Evolutionary conservation across 768 basidiomycete species (phyloP).

Genomic region (Kwoniella europaea): DNA sequence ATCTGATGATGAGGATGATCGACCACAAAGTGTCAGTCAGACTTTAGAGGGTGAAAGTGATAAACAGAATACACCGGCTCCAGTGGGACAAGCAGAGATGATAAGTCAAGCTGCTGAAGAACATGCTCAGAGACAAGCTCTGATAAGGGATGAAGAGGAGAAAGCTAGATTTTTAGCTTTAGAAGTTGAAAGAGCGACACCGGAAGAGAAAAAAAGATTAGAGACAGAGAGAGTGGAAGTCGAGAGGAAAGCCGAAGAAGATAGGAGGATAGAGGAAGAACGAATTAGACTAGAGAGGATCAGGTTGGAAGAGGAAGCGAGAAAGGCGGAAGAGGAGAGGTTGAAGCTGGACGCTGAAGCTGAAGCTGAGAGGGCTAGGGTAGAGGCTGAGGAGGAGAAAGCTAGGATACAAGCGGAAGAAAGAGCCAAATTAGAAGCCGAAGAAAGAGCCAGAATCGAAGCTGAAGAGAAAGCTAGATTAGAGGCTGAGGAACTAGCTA

Average conservation of each 20-base stretch:
- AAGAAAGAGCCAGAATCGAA: constrained; percentile 8
- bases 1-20: constrained; percentile 25
- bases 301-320: constrained; percentile 16
- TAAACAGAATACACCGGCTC: neutral
- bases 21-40: neutral
- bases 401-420: constrained; percentile 8
- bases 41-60: constrained; percentile 4
- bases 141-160: constrained; percentile 18
- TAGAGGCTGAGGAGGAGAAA: constrained; percentile 24
- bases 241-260: constrained; percentile 16
- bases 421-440: neutral
- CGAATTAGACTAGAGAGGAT: constrained; percentile 5
- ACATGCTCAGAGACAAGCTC: constrained; percentile 17
- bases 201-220: constrained; percentile 15
- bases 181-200: constrained; percentile 5
- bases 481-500: constrained; percentile 14
- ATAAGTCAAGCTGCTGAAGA: constrained; percentile 17
- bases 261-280: constrained; percentile 20
- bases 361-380: constrained; percentile 12
- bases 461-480: constrained; percentile 13
- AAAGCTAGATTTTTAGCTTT: neutral
- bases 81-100: constrained; percentile 10
- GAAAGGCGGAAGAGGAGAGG: constrained; percentile 19
- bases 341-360: neutral
- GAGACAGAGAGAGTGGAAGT: constrained; percentile 17